These are phyloP conservation scores for Fusarium agapanthi DNA, from an alignment of 2,329 filamentous ascomycete species.

Conservation along the genomic window DNA sequence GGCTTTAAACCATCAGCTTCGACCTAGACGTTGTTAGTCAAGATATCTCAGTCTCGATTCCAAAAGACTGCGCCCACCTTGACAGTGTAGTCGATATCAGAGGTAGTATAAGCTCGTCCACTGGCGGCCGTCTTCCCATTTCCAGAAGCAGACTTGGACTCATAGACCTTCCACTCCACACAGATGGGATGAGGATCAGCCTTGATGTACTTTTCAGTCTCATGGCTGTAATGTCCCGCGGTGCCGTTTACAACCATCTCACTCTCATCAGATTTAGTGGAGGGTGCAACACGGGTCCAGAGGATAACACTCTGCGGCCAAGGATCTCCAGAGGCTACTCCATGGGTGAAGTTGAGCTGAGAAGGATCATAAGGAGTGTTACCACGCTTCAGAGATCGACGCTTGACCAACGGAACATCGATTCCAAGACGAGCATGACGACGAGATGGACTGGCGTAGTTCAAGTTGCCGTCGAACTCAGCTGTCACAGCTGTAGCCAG, in stretches of 20 bases:
- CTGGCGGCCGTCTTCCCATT: conserved; percentile 55
- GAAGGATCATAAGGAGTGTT: conserved; percentile 5
- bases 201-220: conserved; percentile 54
- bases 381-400: conserved; percentile 22
- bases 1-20: conserved; percentile 70
- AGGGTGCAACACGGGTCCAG: conserved; percentile 59
- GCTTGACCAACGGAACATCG: conserved; percentile 58
- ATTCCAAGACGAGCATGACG: conserved; percentile 71
- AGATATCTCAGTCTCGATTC: fast-evolving
- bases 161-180: conserved; percentile 68
- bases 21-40: conserved; percentile 52
- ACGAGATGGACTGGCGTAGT: conserved; percentile 73
- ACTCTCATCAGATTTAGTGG: conserved; percentile 54
- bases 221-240: conserved; percentile 56
- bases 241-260: conserved; percentile 48
- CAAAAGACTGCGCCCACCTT: conserved; percentile 57
- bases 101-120: conserved; percentile 73
- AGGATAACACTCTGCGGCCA: conserved; percentile 67
- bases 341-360: conserved; percentile 70
- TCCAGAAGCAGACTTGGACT: conserved; percentile 50
- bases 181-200: conserved; percentile 65
- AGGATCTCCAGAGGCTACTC: conserved; percentile 61
- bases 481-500: conserved; percentile 7
- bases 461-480: conserved; percentile 60
- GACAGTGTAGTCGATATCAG: conserved; percentile 79